A percentile compares a stretch with the other conserved stretches of the same genome.
phyloP scores from a whole-genome alignment of 345 rosid species.

The Populus davidiana region DNA sequence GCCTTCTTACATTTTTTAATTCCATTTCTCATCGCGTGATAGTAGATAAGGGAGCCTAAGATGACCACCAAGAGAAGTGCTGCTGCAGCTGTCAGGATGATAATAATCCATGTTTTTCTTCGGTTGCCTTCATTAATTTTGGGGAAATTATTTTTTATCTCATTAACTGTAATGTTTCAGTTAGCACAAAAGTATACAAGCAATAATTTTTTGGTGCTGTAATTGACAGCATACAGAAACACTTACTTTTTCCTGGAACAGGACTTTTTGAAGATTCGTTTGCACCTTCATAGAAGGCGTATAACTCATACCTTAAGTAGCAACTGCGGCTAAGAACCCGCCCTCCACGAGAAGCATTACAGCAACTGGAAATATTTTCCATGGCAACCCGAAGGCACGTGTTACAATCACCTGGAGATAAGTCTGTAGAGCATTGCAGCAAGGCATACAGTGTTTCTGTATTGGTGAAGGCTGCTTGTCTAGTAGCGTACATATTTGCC shows the following conservation, averaged over 20 bases:
- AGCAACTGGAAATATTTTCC: constrained; percentile 19
- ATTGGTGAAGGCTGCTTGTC: not conserved
- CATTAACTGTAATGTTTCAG: not conserved
- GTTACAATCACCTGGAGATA: constrained; percentile 29
- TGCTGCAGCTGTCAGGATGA: not conserved
- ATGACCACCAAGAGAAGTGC: not conserved
- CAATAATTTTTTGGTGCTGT: not conserved
- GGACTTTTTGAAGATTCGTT: not conserved
- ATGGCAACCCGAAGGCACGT: constrained; percentile 34
- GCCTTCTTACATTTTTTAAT: not conserved
- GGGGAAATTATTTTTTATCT: not conserved
- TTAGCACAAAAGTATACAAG: not conserved
- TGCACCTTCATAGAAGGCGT: constrained; percentile 31
- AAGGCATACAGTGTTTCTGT: constrained; percentile 22
- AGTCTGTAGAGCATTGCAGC: constrained; percentile 38
- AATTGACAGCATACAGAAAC: not conserved
- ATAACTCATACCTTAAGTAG: constrained; percentile 43
- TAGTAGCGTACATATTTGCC: constrained; percentile 12
- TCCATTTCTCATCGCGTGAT: not conserved
- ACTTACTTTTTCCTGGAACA: constrained; percentile 18
- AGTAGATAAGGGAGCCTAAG: not conserved
- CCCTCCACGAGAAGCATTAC: constrained; percentile 30
- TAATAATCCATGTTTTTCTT: not conserved
- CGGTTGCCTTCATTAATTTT: not conserved
- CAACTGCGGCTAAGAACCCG: constrained; percentile 41